These are phyloP conservation scores for Pichia heedii DNA, from an alignment of 805 yeast species.

Conservation along the genomic window DNA sequence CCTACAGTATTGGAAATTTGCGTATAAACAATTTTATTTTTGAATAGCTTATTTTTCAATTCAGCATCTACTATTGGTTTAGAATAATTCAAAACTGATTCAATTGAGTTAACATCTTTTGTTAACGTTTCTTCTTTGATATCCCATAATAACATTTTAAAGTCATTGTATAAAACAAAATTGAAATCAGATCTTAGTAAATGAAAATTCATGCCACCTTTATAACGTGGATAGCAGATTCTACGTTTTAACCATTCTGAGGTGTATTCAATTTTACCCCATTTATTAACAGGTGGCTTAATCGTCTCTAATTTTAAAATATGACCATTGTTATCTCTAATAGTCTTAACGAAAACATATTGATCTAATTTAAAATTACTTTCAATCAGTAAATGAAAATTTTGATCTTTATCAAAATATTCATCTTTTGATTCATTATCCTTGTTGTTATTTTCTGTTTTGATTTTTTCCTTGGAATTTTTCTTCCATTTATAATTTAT, in stretches of 20 bases:
- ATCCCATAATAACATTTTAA: slow-evolving; percentile 24
- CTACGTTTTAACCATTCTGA: slow-evolving; percentile 31
- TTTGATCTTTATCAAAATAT: slow-evolving; percentile 2
- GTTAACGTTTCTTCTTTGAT: slow-evolving; percentile 16
- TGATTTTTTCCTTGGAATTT: background rate
- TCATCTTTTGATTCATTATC: background rate
- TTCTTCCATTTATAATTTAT: slow-evolving; percentile 4
- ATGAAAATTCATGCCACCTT: slow-evolving; percentile 36
- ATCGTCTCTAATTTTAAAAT: slow-evolving; percentile 31
- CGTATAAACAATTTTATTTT: slow-evolving; percentile 12
- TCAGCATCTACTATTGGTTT: slow-evolving; percentile 21
- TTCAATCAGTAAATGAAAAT: slow-evolving; percentile 15
- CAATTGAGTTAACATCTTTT: background rate
- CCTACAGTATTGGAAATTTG: slow-evolving; percentile 3
- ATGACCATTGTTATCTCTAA: slow-evolving; percentile 31
- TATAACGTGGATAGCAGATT: slow-evolving; percentile 36
- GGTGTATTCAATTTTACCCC: slow-evolving; percentile 13
- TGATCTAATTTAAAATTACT: slow-evolving; percentile 11
- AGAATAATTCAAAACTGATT: background rate
- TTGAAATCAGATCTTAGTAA: slow-evolving; percentile 14
- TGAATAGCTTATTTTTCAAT: slow-evolving; percentile 20
- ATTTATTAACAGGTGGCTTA: slow-evolving; percentile 11
- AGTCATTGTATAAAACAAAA: slow-evolving; percentile 24
- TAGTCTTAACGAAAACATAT: slow-evolving; percentile 30
- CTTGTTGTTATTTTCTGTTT: background rate